phyloP scores from a whole-genome alignment of 2,329 filamentous ascomycete genomes.

The Ceratocystis colombiana region DNA sequence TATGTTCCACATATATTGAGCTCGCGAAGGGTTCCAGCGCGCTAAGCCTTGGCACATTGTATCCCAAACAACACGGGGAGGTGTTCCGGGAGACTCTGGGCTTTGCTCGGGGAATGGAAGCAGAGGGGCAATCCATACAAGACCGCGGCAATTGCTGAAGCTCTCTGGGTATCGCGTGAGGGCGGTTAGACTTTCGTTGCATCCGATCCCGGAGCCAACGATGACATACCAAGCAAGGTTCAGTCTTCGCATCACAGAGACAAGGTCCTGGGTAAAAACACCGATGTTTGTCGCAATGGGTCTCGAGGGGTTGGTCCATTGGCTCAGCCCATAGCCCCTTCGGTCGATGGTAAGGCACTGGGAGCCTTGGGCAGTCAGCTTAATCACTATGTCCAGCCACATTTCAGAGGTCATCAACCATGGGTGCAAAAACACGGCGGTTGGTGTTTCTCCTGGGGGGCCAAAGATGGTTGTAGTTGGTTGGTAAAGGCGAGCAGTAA shows the following conservation, averaged over 20 bases:
- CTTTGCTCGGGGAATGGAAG: slow-evolving; percentile 8
- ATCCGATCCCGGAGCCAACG: slow-evolving; percentile 21
- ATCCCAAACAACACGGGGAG: slow-evolving; percentile 13
- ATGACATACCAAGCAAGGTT: slow-evolving; percentile 14
- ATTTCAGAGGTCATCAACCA: slow-evolving; percentile 17
- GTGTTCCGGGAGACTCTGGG: background rate
- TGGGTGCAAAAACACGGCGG: slow-evolving; percentile 18
- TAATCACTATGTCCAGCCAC: slow-evolving; percentile 6
- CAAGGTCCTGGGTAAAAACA: slow-evolving; percentile 8
- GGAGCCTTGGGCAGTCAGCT: background rate
- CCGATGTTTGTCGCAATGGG: background rate
- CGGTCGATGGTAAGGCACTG: slow-evolving; percentile 18
- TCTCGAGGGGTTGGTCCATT: slow-evolving; percentile 1
- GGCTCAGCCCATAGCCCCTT: slow-evolving; percentile 11
- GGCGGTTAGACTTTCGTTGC: slow-evolving; percentile 15
- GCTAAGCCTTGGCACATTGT: background rate
- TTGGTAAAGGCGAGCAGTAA: slow-evolving; percentile 1
- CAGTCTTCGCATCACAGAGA: background rate
- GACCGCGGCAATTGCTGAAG: slow-evolving; percentile 12
- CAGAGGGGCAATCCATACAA: slow-evolving; percentile 17
- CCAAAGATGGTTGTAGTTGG: background rate
- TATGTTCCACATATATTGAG: slow-evolving; percentile 18
- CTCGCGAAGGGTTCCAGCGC: slow-evolving; percentile 5
- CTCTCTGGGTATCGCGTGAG: slow-evolving; percentile 8
- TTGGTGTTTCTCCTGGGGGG: background rate